Evolutionary conservation across 352 stramenopile genomes (phyloP).

Genomic region (Elongisporangium undulatum): DNA sequence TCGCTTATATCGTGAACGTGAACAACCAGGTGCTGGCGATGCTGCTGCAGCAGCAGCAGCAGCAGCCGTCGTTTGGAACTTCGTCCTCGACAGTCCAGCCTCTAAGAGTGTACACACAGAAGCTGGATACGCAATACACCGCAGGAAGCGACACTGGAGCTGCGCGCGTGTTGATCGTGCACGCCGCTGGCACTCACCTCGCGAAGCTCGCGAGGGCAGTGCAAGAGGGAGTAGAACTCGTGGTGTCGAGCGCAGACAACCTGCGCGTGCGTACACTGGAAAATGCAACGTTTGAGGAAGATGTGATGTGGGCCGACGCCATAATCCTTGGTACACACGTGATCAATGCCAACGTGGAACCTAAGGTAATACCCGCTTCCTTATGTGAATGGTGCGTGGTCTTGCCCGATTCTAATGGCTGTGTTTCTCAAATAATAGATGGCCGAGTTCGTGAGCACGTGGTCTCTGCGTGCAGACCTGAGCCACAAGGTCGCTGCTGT

Average conservation of each 20-base stretch:
- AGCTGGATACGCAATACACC: background rate
- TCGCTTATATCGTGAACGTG: conserved; percentile 33
- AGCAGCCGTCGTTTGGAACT: conserved; percentile 3
- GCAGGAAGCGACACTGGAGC: background rate
- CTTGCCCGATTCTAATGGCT: background rate
- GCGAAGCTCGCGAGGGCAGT: conserved; percentile 67
- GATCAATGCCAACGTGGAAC: conserved; percentile 87
- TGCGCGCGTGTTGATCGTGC: conserved; percentile 64
- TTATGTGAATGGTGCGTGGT: background rate
- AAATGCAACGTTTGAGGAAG: conserved; percentile 67
- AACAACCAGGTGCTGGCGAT: conserved; percentile 32
- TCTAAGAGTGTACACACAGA: background rate
- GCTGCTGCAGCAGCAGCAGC: conserved; percentile 22
- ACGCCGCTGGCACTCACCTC: conserved; percentile 66
- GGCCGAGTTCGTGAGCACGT: conserved; percentile 65
- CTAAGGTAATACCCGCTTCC: conserved; percentile 42
- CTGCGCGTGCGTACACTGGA: conserved; percentile 51
- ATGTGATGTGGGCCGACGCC: conserved; percentile 81
- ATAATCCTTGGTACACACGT: conserved; percentile 83
- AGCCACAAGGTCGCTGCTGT: conserved; percentile 82
- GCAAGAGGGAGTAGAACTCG: conserved; percentile 33
- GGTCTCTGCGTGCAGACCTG: conserved; percentile 63
- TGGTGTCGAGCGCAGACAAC: conserved; percentile 24
- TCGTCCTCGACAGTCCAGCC: background rate
- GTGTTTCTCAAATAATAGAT: conserved; percentile 37